Base-by-base conservation (phyloP, 2,329 filamentous ascomycete genomes). In the Aspergillus chevalieri region DNA sequence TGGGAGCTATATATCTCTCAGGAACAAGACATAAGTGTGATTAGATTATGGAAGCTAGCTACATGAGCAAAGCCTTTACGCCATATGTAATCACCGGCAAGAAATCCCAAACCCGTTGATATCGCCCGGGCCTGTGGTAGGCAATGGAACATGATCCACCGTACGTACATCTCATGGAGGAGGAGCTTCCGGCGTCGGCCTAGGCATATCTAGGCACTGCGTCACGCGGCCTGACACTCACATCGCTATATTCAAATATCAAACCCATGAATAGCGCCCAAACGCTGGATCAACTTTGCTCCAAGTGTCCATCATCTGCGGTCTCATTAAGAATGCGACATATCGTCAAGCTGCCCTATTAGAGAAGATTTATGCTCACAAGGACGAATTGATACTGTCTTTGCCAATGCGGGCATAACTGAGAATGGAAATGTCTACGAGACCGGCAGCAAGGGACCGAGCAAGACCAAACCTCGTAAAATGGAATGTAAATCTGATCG, bases 321-420 rank as follows among this genome's bases (percentile, higher is more conserved):
- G 44, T 68, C 33, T 58, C 57, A 19, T 68, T 65, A 60, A 38
- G 49, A 59, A 43, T 63, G 61, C 51, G 63, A 69, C 43, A 61
- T 69, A 67, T 19, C 62, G 62, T 39, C 66, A 70, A 43, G 65
- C 64, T 0, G 51, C 57, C 0, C 68, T 61, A 0, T 74, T 74
- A 44, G 57, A 62, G 48, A 58, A 65, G 22, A 57, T 69, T 1
- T 60, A 65, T 44, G 51, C 55, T 3, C 50, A 63, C 60, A 63
- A 17, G 70, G 71, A 2, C 58, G 61, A 10, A 56, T 78, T 17
- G 74, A 78, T 48, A 54, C 77, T 3, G 75, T 77, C 9, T 71
- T 77, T 58, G 75, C 75, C 30, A 78, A 78, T 54, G 75, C 76
- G 0, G 76, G 75, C 1, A 70, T 79, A 33, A 72, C 72, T 0